These are phyloP conservation scores for Hyphodiscus sp. DNA, from an alignment of 2,329 filamentous ascomycete genomes.

Conservation along the genomic window DNA sequence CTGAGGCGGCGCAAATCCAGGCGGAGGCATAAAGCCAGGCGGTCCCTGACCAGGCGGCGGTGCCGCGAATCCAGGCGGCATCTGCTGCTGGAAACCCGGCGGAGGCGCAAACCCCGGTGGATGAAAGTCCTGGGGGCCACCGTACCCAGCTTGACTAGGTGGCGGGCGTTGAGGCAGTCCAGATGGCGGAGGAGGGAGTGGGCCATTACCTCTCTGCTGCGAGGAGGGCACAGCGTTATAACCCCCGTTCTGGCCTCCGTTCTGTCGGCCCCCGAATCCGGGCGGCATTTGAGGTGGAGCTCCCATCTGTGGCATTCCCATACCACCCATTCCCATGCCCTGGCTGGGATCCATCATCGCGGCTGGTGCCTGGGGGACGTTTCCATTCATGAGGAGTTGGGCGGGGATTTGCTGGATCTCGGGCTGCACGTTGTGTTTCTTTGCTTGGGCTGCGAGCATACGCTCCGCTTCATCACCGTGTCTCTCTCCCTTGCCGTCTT, in stretches of 20 bases:
- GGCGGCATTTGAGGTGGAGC: conserved; percentile 22
- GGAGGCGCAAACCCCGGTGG: conserved; percentile 39
- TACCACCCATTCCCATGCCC: conserved; percentile 10
- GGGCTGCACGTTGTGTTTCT: conserved; percentile 86
- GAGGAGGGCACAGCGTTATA: conserved; percentile 30
- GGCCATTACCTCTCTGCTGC: conserved; percentile 36
- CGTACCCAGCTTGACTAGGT: conserved; percentile 60
- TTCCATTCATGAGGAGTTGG: conserved; percentile 35
- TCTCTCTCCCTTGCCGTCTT: conserved; percentile 93
- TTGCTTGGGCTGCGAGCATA: conserved; percentile 83
- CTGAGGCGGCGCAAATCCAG: conserved; percentile 21
- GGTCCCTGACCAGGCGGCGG: conserved; percentile 22
- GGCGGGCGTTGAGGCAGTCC: conserved; percentile 61
- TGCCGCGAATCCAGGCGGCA: conserved; percentile 26
- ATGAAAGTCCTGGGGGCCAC: conserved; percentile 52
- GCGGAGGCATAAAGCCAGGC: conserved; percentile 18
- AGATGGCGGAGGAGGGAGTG: conserved; percentile 50
- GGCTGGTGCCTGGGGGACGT: conserved; percentile 34
- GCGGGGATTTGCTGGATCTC: conserved; percentile 42
- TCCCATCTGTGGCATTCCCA: conserved; percentile 10
- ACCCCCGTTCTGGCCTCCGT: conserved; percentile 9
- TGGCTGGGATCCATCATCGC: conserved; percentile 31
- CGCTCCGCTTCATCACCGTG: conserved; percentile 93
- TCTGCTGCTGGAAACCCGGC: conserved; percentile 38
- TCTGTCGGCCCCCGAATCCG: conserved; percentile 23